Base-by-base conservation (phyloP, 768 basidiomycete species). In the Naematelia aurantialba region DNA sequence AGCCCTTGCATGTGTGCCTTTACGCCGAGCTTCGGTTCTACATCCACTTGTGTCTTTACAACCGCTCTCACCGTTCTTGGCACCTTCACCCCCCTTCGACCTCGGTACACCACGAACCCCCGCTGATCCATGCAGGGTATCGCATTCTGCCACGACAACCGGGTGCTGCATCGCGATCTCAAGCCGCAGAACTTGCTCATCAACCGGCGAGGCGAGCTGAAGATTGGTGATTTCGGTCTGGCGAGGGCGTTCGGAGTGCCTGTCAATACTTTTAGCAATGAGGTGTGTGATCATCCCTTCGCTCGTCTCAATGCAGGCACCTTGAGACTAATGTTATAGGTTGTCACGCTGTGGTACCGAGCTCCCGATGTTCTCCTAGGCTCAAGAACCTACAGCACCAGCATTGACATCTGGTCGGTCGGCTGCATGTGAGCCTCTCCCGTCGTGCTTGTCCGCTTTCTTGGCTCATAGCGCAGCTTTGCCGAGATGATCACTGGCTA, bases 401-500 rank as follows among this genome's bases (percentile, higher is more conserved):
- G 89, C 27, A 98, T 99, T 68, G 96, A 99, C 76, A 89, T 98
- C 51, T 99, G 96, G 96, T 92, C 90, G 13, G 94, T 91, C 58
- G 96, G 96, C 10, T 98, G 96, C 76, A 99, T 99, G 78, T 78
- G 63, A 69, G 78, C 63, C 29, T 8, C 34, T 39, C 8, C 17
- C 34, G 34, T 39, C 34, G 25, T 17, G 24, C 25, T 48, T 21
- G 14, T 8, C 3, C 22, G 19, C 1, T 31, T 21, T 10, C 8
- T 5, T 25, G 21, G 46, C 25, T 26, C 47, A 22, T 12, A 57
- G 19, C 17, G 34, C 61, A 78, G 76, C 73, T 96, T 99, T 75
- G 94, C 96, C 19, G 96, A 99, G 79, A 98, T 99, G 94, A 98
- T 99, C 60, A 87, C 89, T 19, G 96, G 96, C 1, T 88, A 92